Evolutionary conservation across 768 basidiomycete species (phyloP), one percentile per base, ranked within the genome.

Genomic region (Omphalotus guepiniiformis): DNA sequence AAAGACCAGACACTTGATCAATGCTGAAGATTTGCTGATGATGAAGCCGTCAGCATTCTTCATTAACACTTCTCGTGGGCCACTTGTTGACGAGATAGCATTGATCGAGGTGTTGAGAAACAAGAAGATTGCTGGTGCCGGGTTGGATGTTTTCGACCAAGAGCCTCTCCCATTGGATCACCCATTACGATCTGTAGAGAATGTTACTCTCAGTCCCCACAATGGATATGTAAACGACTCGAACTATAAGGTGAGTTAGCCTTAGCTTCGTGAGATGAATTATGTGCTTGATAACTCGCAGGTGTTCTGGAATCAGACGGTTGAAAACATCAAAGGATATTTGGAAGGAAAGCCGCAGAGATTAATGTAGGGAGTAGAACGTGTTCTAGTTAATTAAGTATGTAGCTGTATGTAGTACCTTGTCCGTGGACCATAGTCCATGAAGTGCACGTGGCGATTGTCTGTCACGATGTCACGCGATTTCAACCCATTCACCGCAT

Each of bases 21-120:
- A 65, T 3, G 66, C 63, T 5, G 51, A 62, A 4, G 78, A 83
- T 44, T 62, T 85, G 15, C 66, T 58, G 1, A 54, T 65, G n/a
- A 72, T 88, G 75, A 82, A 82, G 56, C 63, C 72, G 0, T 69
- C 76, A 2, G 73, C 82, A 0, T 71, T 80, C 55, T 67, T 86
- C 46, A 73, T 86, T 57, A 88, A 86, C 56, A 83, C 84, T 1
- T 79, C 79, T 2, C 63, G 84, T 45, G 85, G 85, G 0, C 81
- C 81, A 2, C 58, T 88, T 16, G 74, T 88, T 4, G 77, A 85
- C 45, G 83, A 85, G 53, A 52, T 42, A 0, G 83, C 76, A 0
- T 57, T 88, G 27, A 49, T 85, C 7, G 61, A 76, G 3, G 69
- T 67, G 2, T 57, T 85, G 49, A 59, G 69, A 47, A 57, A 71